phyloP scores from a whole-genome alignment of 331 rosid genomes.

The Phaseolus coccineus region DNA sequence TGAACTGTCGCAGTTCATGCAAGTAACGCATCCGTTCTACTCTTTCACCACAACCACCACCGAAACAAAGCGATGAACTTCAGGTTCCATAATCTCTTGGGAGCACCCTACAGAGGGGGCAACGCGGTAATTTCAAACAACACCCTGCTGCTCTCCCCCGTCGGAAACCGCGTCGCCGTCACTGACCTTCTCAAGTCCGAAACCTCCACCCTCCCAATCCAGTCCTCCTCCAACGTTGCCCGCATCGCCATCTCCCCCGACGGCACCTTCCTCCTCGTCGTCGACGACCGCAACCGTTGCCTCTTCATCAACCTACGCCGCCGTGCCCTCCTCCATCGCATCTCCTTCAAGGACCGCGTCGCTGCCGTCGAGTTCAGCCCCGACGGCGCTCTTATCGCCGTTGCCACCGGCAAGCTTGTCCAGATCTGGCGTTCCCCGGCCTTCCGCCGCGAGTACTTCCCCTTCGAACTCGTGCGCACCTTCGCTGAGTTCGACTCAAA shows the following conservation, averaged over 20 bases:
- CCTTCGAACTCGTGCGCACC: constrained; percentile 74
- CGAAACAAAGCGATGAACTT: constrained; percentile 63
- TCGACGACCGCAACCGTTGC: constrained; percentile 82
- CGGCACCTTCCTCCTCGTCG: constrained; percentile 75
- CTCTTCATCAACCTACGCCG: constrained; percentile 88
- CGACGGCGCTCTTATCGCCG: constrained; percentile 68
- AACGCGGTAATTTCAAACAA: constrained; percentile 69
- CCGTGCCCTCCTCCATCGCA: constrained; percentile 83
- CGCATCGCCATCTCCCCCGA: constrained; percentile 89
- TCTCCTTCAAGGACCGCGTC: constrained; percentile 74
- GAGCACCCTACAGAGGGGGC: constrained; percentile 98
- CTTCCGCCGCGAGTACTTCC: constrained; percentile 66
- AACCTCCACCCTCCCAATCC: constrained; percentile 73
- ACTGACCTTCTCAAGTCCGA: constrained; percentile 86
- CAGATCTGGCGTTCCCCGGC: constrained; percentile 95
- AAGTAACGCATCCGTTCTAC: background rate
- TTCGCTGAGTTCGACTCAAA: constrained; percentile 73
- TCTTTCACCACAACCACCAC: too few relatives aligned
- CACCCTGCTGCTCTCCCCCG: constrained; percentile 76
- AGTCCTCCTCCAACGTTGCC: constrained; percentile 77
- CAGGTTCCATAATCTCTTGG: constrained; percentile 88
- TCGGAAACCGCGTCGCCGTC: constrained; percentile 80
- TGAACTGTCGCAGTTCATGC: background rate
- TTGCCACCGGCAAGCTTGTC: constrained; percentile 76
- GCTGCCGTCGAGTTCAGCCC: constrained; percentile 71